A percentile compares a stretch with the other conserved stretches of the same genome.
Evolutionary conservation across 176 grass and related monocot genomes (phyloP).

Genomic region (Poa annua): DNA sequence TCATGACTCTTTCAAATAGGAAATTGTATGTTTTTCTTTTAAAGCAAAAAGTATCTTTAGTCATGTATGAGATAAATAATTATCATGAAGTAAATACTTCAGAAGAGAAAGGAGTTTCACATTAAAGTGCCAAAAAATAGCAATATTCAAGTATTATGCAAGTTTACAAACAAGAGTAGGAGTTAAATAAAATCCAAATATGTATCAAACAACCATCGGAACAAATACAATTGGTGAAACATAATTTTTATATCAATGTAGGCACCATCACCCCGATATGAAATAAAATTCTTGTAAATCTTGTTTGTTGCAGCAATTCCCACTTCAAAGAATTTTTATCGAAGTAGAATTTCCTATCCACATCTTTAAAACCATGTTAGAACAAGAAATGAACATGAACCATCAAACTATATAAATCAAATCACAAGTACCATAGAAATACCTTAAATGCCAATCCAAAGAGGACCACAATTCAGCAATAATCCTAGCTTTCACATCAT

Average conservation of each 20-base stretch:
- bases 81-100: background rate
- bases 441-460: background rate
- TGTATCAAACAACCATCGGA: background rate
- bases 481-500: background rate
- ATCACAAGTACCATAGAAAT: background rate
- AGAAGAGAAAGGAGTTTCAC: background rate
- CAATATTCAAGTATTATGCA: background rate
- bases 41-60: background rate
- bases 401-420: background rate
- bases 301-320: background rate
- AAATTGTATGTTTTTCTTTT: background rate
- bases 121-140: background rate
- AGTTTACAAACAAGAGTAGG: background rate
- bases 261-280: background rate
- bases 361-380: conserved; percentile 4
- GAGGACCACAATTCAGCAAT: background rate
- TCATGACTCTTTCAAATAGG: background rate
- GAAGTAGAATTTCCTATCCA: conserved; percentile 5
- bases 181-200: background rate
- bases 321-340: background rate
- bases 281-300: conserved; percentile 2
- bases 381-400: background rate
- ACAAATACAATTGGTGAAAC: background rate
- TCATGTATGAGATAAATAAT: background rate
- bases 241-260: background rate